Evolutionary conservation across 805 yeast species (phyloP).

Genomic region (Tetrapisispora nanseiensis): DNA sequence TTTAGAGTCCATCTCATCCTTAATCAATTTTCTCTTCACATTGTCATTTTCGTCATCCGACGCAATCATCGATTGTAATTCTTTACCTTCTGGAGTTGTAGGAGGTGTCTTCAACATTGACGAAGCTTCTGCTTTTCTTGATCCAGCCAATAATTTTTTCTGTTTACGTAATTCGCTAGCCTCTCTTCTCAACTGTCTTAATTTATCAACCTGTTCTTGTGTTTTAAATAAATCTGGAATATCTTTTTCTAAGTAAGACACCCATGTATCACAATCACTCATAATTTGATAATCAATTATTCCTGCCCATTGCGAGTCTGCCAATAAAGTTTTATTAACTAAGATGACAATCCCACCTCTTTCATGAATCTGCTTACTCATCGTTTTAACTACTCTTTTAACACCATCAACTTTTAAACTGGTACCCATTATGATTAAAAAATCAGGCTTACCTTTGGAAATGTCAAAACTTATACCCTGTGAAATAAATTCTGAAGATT

Average conservation of each 20-base stretch:
- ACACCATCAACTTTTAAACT: slow-evolving; percentile 88
- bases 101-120: slow-evolving; percentile 5
- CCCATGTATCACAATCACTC: slow-evolving; percentile 79
- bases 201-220: slow-evolving; percentile 33
- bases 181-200: slow-evolving; percentile 24
- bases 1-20: not conserved
- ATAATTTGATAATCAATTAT: slow-evolving; percentile 71
- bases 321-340: slow-evolving; percentile 58
- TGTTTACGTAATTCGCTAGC: slow-evolving; percentile 24
- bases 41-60: not conserved
- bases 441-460: slow-evolving; percentile 51
- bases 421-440: slow-evolving; percentile 85
- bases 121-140: not conserved
- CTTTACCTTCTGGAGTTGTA: slow-evolving; percentile 3
- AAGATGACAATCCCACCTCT: slow-evolving; percentile 70
- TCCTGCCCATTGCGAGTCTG: slow-evolving; percentile 56
- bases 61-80: not conserved
- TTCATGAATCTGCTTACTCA: slow-evolving; percentile 65
- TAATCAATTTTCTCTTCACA: slow-evolving; percentile 2
- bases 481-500: slow-evolving; percentile 71
- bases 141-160: not conserved
- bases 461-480: slow-evolving; percentile 59
- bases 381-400: slow-evolving; percentile 56
- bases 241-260: slow-evolving; percentile 40
- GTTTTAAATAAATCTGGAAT: slow-evolving; percentile 55